Evolutionary conservation across 805 yeast genomes (phyloP).

Genomic region (Schwanniomyces occidentalis): DNA sequence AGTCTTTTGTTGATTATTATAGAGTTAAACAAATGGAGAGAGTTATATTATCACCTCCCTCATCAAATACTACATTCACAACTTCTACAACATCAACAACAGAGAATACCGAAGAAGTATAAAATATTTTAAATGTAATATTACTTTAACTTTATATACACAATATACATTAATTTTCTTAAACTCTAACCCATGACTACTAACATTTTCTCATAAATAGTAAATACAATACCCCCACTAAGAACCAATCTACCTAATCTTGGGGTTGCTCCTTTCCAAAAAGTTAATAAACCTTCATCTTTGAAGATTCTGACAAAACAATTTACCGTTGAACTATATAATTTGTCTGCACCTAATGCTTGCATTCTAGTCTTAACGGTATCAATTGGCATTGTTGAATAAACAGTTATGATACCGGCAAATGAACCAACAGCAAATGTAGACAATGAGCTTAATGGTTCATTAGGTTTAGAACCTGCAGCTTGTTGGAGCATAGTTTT

Average conservation of each 20-base stretch:
- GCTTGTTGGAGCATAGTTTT: conserved; percentile 75
- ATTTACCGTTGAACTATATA: conserved; percentile 73
- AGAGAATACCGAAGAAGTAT: not conserved
- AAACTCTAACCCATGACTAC: conserved; percentile 48
- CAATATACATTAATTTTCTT: conserved; percentile 3
- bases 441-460: conserved; percentile 72
- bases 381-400: conserved; percentile 93
- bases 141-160: conserved; percentile 4
- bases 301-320: conserved; percentile 79
- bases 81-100: conserved; percentile 2
- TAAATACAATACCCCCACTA: conserved; percentile 97
- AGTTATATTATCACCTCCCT: conserved; percentile 52
- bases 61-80: conserved; percentile 6
- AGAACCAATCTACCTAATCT: conserved; percentile 87
- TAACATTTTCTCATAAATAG: conserved; percentile 90
- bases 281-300: conserved; percentile 86
- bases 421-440: conserved; percentile 90
- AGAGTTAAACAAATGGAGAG: conserved; percentile 77
- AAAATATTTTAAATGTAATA: not conserved
- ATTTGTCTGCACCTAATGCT: conserved; percentile 72
- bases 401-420: conserved; percentile 87
- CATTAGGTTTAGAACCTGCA: conserved; percentile 61
- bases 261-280: conserved; percentile 99
- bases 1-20: conserved; percentile 70
- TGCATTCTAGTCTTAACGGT: conserved; percentile 98